Evolutionary conservation across 768 basidiomycete genomes (phyloP).

Genomic region (Lactarius psammicola): DNA sequence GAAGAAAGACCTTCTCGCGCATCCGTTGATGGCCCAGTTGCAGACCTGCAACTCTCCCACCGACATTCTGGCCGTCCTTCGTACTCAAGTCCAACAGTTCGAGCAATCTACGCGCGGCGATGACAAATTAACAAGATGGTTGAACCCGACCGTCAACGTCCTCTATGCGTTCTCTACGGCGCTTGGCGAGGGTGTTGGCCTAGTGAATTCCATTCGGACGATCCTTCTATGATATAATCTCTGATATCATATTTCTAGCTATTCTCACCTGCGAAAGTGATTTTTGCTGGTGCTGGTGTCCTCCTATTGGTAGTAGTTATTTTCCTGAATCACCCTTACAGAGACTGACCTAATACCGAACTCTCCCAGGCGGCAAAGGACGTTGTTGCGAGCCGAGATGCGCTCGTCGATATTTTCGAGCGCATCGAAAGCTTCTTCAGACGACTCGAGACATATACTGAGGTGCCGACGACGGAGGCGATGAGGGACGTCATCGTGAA

Average conservation of each 20-base stretch:
- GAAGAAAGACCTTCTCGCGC: too few species aligned
- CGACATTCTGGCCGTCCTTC: too few species aligned
- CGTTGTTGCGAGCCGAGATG: not conserved
- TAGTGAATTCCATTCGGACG: not conserved
- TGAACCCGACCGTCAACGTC: not conserved
- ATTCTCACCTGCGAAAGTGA: not conserved
- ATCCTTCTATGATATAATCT: not conserved
- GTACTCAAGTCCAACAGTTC: too few species aligned
- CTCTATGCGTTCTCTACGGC: not conserved
- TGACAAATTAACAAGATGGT: not conserved
- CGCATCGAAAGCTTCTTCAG: not conserved
- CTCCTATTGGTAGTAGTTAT: not conserved
- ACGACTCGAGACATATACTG: not conserved
- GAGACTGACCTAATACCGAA: not conserved
- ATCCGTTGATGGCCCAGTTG: too few species aligned
- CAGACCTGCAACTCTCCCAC: too few species aligned
- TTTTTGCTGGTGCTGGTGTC: not conserved
- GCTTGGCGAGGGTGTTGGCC: not conserved
- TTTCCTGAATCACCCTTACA: not conserved
- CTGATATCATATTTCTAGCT: not conserved
- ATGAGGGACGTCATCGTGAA: not conserved
- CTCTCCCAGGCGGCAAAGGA: not conserved
- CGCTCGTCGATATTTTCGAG: not conserved
- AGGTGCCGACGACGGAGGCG: not conserved
- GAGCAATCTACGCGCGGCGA: too few species aligned